Conservation (phyloP, 2,329 filamentous ascomycete genomes). For the Bisporella sp. region DNA sequence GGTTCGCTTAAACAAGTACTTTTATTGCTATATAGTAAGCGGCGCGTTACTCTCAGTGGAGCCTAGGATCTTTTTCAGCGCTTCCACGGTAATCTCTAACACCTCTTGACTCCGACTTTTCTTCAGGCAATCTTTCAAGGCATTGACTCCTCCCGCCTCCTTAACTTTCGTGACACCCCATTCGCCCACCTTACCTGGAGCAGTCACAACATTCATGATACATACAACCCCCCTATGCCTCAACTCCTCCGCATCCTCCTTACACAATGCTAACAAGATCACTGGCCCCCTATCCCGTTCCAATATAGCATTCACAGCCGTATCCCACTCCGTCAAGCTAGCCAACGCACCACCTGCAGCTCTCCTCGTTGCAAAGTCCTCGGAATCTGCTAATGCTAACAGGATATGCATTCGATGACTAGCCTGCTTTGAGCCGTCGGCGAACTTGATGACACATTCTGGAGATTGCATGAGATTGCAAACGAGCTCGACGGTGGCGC, state of each 20-base stretch:
- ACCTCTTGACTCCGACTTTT: conserved; percentile 63
- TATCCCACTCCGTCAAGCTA: conserved; percentile 72
- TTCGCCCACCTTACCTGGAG: conserved; percentile 58
- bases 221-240: conserved; percentile 69
- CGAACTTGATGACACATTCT: conserved; percentile 61
- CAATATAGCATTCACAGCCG: conserved; percentile 64
- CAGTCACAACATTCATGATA: conserved; percentile 63
- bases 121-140: conserved; percentile 63
- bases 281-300: conserved; percentile 64
- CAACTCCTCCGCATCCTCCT: conserved; percentile 63
- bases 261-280: conserved; percentile 74
- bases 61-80: conserved; percentile 48
- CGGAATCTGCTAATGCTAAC: conserved; percentile 79
- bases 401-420: conserved; percentile 74
- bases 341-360: conserved; percentile 87
- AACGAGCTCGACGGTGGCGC: conserved; percentile 79
- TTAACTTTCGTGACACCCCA: conserved; percentile 54
- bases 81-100: conserved; percentile 63
- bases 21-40: no score
- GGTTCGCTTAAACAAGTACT: no score
- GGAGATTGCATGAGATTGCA: conserved; percentile 79
- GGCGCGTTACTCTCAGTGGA: no score
- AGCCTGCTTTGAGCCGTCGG: conserved; percentile 59
- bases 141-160: conserved; percentile 56
- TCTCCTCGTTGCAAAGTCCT: conserved; percentile 70